Evolutionary conservation across 208 protist genomes (phyloP).

Genomic region (Kentomonas sorsogonicus): DNA sequence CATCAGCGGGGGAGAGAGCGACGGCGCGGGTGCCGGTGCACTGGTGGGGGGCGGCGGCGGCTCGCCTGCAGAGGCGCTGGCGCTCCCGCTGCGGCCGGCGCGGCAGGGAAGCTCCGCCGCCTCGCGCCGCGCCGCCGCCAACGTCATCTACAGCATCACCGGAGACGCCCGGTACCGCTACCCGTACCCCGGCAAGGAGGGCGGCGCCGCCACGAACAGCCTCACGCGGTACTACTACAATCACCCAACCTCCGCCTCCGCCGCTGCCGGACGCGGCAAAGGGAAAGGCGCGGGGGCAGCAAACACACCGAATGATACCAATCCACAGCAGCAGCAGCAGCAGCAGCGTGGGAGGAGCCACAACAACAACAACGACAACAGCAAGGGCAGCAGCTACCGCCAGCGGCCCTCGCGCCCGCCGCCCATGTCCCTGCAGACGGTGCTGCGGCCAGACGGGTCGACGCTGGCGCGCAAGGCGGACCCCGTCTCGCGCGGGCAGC

Average conservation of each 20-base stretch:
- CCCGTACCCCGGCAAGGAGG: background rate
- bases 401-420: slow-evolving; percentile 1
- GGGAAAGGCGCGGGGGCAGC: no score
- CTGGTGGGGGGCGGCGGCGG: background rate
- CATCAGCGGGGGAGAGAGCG: no score
- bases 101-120: slow-evolving; percentile 29
- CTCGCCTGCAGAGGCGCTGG: background rate
- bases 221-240: no score
- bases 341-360: background rate
- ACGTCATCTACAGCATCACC: slow-evolving; percentile 70
- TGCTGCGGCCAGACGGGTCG: slow-evolving; percentile 52
- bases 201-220: slow-evolving; percentile 1
- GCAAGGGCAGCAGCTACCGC: background rate
- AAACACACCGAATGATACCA: no score
- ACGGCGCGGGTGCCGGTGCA: background rate
- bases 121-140: slow-evolving; percentile 26
- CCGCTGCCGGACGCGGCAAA: no score
- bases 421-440: slow-evolving; percentile 23
- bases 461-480: slow-evolving; percentile 53
- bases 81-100: slow-evolving; percentile 13
- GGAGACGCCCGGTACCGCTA: slow-evolving; percentile 72
- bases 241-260: no score
- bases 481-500: slow-evolving; percentile 59
- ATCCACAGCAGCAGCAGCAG: no score
- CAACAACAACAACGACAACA: slow-evolving; percentile 2